phyloP scores from a whole-genome alignment of 768 basidiomycete genomes.

The Boletus huronensis region DNA sequence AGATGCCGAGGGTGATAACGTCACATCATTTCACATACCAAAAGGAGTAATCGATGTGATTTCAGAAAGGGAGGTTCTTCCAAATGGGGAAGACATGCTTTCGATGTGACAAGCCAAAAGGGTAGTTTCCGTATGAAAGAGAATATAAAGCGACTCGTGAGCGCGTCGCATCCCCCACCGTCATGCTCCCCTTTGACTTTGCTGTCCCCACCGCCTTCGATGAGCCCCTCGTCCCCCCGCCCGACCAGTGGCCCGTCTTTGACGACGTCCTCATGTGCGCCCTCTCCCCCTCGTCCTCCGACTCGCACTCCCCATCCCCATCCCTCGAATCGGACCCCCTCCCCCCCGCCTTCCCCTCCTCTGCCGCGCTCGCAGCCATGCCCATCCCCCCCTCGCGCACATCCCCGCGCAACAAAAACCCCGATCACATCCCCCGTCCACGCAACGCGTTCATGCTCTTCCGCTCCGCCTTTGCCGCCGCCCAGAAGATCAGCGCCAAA shows the following conservation, averaged over 20 bases:
- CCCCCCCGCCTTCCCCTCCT: constrained; percentile 11
- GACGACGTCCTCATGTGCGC: constrained; percentile 14
- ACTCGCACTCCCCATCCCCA: constrained; percentile 11
- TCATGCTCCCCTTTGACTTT: constrained; percentile 20
- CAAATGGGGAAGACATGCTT: constrained; percentile 11
- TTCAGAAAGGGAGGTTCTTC: constrained; percentile 20
- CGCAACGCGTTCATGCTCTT: constrained; percentile 54
- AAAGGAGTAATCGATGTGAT: constrained; percentile 23
- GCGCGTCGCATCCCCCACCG: background rate
- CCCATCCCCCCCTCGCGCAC: constrained; percentile 29
- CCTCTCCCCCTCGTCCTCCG: constrained; percentile 9
- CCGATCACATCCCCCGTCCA: constrained; percentile 42
- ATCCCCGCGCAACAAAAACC: constrained; percentile 30
- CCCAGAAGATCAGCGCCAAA: constrained; percentile 43
- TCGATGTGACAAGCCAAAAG: constrained; percentile 28
- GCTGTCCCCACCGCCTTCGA: background rate
- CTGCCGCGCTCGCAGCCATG: constrained; percentile 25
- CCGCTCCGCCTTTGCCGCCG: constrained; percentile 56
- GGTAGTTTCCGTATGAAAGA: constrained; percentile 5
- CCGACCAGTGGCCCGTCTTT: constrained; percentile 25
- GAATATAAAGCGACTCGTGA: constrained; percentile 11
- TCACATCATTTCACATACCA: constrained; percentile 11
- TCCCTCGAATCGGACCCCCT: background rate
- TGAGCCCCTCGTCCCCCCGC: constrained; percentile 12
- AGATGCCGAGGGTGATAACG: constrained; percentile 13